Evolutionary conservation across 768 basidiomycete species (phyloP).

Genomic region (Cyclocybe aegerita): DNA sequence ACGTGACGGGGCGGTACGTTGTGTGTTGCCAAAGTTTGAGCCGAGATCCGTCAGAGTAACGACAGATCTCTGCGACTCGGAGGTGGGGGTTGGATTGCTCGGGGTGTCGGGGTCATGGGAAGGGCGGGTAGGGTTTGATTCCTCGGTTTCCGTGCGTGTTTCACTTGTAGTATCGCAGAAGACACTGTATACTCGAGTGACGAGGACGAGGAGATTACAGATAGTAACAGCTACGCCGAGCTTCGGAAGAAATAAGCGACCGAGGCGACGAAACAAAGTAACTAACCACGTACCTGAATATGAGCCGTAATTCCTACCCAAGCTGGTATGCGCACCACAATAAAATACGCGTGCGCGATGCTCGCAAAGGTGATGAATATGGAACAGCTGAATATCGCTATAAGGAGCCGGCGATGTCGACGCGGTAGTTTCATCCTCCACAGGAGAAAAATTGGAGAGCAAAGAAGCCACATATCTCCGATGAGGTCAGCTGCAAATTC

Average conservation of each 20-base stretch:
- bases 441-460: slow-evolving; percentile 2
- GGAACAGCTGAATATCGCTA: not conserved
- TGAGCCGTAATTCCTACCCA: slow-evolving; percentile 1
- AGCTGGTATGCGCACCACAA: not conserved
- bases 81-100: no score
- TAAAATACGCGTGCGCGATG: slow-evolving; percentile 3
- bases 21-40: no score
- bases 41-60: no score
- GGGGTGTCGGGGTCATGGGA: no score
- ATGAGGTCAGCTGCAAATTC: slow-evolving; percentile 1
- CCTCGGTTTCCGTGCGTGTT: no score
- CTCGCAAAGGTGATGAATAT: not conserved
- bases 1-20: no score
- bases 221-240: not conserved
- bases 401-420: not conserved
- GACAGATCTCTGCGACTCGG: no score
- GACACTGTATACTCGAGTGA: no score
- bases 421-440: not conserved
- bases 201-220: not conserved
- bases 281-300: not conserved
- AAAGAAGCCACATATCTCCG: slow-evolving; percentile 3
- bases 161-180: no score
- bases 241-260: not conserved
- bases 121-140: no score
- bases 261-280: not conserved